These are phyloP conservation scores for Sclerotinia borealis DNA, from an alignment of 2,329 filamentous ascomycete genomes.

Conservation along the genomic window DNA sequence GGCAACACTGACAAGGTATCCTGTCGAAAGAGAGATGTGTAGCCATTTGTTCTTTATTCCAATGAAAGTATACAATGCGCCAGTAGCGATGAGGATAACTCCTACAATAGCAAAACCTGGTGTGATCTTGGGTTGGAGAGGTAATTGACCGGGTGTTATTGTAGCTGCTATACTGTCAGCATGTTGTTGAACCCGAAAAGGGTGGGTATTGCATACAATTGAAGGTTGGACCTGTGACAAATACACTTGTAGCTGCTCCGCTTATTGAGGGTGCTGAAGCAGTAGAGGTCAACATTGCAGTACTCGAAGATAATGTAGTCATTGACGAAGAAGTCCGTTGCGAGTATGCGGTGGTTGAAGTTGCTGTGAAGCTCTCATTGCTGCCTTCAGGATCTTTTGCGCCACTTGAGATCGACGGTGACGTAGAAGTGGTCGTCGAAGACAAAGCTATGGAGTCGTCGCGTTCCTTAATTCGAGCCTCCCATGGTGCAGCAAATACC, in stretches of 20 bases:
- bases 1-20: conserved; percentile 64
- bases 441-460: conserved; percentile 25
- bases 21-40: conserved; percentile 74
- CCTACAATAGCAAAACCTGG: conserved; percentile 77
- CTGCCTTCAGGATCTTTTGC: not conserved
- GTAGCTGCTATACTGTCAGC: conserved; percentile 22
- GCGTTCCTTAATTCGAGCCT: conserved; percentile 20
- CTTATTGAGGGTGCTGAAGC: not conserved
- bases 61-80: conserved; percentile 64
- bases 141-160: conserved; percentile 47
- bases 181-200: not conserved
- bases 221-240: not conserved
- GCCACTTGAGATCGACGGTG: conserved; percentile 10
- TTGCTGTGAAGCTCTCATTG: not conserved
- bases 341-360: not conserved
- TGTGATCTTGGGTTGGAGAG: conserved; percentile 67
- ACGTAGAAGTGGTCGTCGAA: conserved; percentile 15
- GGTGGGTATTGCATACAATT: conserved; percentile 5
- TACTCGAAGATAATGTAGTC: not conserved
- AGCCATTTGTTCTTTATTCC: conserved; percentile 78
- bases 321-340: not conserved
- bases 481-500: conserved; percentile 20
- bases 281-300: not conserved
- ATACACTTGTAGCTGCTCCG: not conserved
- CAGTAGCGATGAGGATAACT: conserved; percentile 66